A percentile compares a stretch with the other conserved stretches of the same genome.
Evolutionary conservation across 75 land plant species (phyloP).

Genomic region (Selaginella moellendorffii): DNA sequence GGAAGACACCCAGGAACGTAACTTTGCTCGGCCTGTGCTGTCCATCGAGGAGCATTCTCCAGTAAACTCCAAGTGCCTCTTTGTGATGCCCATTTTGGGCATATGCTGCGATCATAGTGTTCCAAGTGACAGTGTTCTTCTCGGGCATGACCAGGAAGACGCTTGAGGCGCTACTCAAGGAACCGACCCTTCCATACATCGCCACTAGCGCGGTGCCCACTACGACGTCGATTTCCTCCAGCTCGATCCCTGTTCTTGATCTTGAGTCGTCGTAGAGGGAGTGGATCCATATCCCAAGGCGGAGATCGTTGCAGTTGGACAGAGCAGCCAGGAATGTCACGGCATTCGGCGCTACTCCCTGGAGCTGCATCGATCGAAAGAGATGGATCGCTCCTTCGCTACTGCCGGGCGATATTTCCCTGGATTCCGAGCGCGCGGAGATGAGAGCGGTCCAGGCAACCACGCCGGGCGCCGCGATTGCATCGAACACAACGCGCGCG

Average conservation of each 20-base stretch:
- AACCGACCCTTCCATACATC: slow-evolving; percentile 3
- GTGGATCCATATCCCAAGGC: too few relatives aligned
- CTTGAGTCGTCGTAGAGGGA: too few relatives aligned
- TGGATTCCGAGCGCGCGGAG: too few relatives aligned
- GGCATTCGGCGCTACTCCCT: slow-evolving; percentile 14
- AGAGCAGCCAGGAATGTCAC: slow-evolving; percentile 15
- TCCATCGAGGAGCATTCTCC: not conserved
- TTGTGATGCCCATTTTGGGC: not conserved
- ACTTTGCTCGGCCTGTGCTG: not conserved
- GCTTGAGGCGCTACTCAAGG: not conserved
- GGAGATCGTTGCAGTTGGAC: too few relatives aligned
- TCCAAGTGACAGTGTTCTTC: not conserved
- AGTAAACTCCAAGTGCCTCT: not conserved
- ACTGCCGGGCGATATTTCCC: too few relatives aligned
- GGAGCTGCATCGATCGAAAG: too few relatives aligned
- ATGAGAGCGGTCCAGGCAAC: too few relatives aligned
- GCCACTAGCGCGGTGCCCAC: not conserved
- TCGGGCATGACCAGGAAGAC: not conserved
- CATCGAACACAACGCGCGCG: too few relatives aligned
- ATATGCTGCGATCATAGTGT: not conserved
- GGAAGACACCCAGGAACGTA: not conserved
- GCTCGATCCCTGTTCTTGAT: too few relatives aligned
- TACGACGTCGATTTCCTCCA: not conserved
- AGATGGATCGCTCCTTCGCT: too few relatives aligned
- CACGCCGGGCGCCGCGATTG: too few relatives aligned